Evolutionary conservation across 2,329 filamentous ascomycete species (phyloP).

Genomic region (Ophiostoma ips): DNA sequence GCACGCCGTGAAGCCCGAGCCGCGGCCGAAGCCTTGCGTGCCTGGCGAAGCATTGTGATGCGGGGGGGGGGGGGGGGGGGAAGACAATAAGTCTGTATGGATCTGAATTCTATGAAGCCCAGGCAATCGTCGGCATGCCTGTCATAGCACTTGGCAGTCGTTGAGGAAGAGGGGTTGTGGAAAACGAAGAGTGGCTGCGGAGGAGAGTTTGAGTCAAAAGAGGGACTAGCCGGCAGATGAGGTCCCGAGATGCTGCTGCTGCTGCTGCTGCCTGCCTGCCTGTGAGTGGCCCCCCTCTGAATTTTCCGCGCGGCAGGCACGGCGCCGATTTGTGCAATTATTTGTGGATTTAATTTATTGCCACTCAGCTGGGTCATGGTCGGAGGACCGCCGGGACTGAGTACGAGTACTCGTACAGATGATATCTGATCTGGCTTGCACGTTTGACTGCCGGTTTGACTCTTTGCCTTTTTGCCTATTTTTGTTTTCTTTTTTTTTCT

Average conservation of each 20-base stretch:
- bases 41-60: slow-evolving; percentile 6
- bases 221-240: slow-evolving; percentile 1
- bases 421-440: too few relatives aligned
- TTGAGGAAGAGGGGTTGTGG: not conserved
- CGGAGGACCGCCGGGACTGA: too few relatives aligned
- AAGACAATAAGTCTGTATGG: not conserved
- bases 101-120: slow-evolving; percentile 2
- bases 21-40: slow-evolving; percentile 3
- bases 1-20: slow-evolving; percentile 3
- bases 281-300: slow-evolving; percentile 6
- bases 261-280: not conserved
- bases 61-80: not conserved
- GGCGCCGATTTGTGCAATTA: not conserved
- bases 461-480: too few relatives aligned
- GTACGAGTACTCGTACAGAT: too few relatives aligned
- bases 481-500: too few relatives aligned
- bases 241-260: slow-evolving; percentile 1
- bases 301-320: slow-evolving; percentile 6
- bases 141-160: slow-evolving; percentile 7
- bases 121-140: slow-evolving; percentile 11
- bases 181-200: not conserved
- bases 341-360: too few relatives aligned
- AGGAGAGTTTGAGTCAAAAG: not conserved
- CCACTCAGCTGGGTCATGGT: too few relatives aligned
- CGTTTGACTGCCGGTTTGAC: too few relatives aligned